Conservation (phyloP, 2,329 filamentous ascomycete species). For the Scytalidium lignicola region DNA sequence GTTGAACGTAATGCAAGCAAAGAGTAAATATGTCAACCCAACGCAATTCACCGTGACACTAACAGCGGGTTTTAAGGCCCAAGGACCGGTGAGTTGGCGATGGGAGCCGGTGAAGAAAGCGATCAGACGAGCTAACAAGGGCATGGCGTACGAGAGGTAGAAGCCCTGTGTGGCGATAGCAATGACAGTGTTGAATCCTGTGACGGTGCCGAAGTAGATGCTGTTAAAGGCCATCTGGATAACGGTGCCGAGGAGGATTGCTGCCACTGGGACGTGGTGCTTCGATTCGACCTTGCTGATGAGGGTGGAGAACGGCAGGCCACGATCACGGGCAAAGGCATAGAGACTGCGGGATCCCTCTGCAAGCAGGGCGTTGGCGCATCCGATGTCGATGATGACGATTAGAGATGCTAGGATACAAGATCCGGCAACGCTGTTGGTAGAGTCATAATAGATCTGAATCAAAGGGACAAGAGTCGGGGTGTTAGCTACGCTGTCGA, state of each 20-base stretch:
- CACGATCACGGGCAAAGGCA: slow-evolving; percentile 45
- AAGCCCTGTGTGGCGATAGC: slow-evolving; percentile 53
- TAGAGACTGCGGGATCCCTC: slow-evolving; percentile 34
- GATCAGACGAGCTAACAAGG: slow-evolving; percentile 44
- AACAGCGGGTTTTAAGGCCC: slow-evolving; percentile 35
- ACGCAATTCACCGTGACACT: slow-evolving; percentile 37
- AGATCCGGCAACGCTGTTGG: slow-evolving; percentile 37
- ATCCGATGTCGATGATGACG: slow-evolving; percentile 34
- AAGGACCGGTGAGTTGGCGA: slow-evolving; percentile 30
- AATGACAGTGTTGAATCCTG: slow-evolving; percentile 51
- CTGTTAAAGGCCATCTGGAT: slow-evolving; percentile 48
- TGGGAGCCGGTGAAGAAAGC: slow-evolving; percentile 38
- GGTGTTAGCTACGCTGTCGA: slow-evolving; percentile 35
- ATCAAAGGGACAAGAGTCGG: slow-evolving; percentile 43
- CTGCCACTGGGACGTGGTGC: slow-evolving; percentile 43
- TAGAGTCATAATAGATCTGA: slow-evolving; percentile 45
- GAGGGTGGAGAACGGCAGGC: slow-evolving; percentile 44
- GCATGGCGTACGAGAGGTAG: slow-evolving; percentile 54
- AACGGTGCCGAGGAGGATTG: slow-evolving; percentile 39
- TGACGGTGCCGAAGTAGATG: slow-evolving; percentile 50
- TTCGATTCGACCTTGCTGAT: slow-evolving; percentile 41
- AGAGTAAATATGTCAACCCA: slow-evolving; percentile 46
- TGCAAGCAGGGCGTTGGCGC: slow-evolving; percentile 32
- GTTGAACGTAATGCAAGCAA: slow-evolving; percentile 51
- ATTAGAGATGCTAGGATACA: slow-evolving; percentile 43